Evolutionary conservation across 106 monocot species (phyloP).

Genomic region (Allium sativum): DNA sequence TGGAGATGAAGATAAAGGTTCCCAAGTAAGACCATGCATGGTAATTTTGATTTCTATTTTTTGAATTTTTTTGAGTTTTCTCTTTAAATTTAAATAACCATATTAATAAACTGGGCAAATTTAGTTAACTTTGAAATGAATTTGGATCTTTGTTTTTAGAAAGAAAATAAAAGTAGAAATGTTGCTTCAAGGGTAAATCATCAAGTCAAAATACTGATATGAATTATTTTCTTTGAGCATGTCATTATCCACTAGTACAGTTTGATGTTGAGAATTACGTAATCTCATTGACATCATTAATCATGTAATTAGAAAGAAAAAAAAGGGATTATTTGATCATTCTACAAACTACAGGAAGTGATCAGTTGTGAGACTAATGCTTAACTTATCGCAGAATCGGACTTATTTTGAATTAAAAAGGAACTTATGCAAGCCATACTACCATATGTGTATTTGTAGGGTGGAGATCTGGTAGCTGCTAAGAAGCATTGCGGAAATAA

Average conservation of each 20-base stretch:
- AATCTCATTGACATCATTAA: neutral
- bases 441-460: conserved; percentile 19
- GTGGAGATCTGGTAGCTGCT: conserved; percentile 24
- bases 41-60: conserved; percentile 23
- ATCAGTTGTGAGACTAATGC: neutral
- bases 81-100: too few species aligned
- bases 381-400: neutral
- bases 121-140: too few species aligned
- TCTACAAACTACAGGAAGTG: neutral
- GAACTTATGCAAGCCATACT: neutral
- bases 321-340: neutral
- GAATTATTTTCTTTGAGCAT: too few species aligned
- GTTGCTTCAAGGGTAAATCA: too few species aligned
- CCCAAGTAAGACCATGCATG: conserved; percentile 30
- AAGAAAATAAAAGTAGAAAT: too few species aligned
- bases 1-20: conserved; percentile 10
- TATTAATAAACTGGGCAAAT: too few species aligned
- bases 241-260: too few species aligned
- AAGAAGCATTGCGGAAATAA: conserved; percentile 51
- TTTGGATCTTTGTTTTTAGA: too few species aligned
- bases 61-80: neutral
- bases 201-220: too few species aligned
- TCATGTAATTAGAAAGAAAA: neutral
- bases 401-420: neutral
- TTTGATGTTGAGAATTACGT: too few species aligned